Evolutionary conservation across 2,329 filamentous ascomycete species (phyloP).

Genomic region (Malbranchea zuffiana): DNA sequence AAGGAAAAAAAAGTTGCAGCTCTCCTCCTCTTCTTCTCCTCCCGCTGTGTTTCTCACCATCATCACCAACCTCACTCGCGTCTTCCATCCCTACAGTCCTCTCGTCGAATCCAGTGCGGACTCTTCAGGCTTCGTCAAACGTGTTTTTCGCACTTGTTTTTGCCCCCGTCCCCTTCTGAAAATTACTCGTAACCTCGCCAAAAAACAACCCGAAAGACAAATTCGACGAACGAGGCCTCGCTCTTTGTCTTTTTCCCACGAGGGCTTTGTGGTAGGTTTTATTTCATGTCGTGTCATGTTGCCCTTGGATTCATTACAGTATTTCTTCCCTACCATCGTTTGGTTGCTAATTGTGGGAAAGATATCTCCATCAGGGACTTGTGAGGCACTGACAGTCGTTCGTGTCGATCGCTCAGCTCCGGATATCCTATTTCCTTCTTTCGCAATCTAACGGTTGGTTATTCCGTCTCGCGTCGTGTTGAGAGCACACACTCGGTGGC

Average conservation of each 20-base stretch:
- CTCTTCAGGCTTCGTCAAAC: constrained; percentile 5
- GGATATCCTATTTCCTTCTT: neutral
- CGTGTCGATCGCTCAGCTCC: neutral
- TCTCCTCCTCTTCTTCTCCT: constrained; percentile 4
- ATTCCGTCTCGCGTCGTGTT: constrained; percentile 2
- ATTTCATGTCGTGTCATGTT: constrained; percentile 4
- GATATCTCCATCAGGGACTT: neutral
- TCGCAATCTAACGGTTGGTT: constrained; percentile 1
- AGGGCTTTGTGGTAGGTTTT: constrained; percentile 15
- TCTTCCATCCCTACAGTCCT: constrained; percentile 4
- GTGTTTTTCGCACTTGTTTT: constrained; percentile 13
- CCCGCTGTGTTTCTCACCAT: constrained; percentile 1
- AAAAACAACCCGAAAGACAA: no score
- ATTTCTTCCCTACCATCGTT: constrained; percentile 17
- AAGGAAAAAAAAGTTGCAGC: constrained; percentile 13
- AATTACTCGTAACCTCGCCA: constrained; percentile 22
- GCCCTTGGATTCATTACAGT: constrained; percentile 15
- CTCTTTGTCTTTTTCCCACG: constrained; percentile 10
- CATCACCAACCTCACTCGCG: constrained; percentile 1
- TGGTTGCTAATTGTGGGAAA: constrained; percentile 1
- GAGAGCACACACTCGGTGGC: constrained; percentile 4
- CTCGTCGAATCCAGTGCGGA: neutral
- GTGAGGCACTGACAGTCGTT: neutral
- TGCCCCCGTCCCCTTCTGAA: constrained; percentile 20
- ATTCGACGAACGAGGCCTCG: no score